Evolutionary conservation across 495 filamentous ascomycete species (phyloP), one percentile per base, ranked within the genome.

Genomic region (Xeromyces bisporus): DNA sequence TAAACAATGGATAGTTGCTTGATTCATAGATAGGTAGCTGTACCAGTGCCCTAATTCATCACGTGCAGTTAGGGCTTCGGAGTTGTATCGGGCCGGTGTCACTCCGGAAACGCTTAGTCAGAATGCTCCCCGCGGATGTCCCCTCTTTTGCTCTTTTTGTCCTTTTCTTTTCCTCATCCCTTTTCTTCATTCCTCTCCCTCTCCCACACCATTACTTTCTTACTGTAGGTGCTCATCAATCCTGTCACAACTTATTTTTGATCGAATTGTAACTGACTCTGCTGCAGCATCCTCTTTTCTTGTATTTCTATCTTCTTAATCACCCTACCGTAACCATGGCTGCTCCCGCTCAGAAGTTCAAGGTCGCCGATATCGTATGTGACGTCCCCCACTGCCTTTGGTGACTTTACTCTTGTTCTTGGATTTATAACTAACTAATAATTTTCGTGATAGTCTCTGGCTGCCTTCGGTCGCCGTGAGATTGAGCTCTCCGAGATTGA

Each of bases 401-500:
- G 24, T 17, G 11, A 5, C 35, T 14, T 23, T 23, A 7, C 12
- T 41, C 20, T 14, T 26, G 13, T 36, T 41, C 41, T 27, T 35
- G 29, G n/a, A n/a, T n/a, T n/a, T n/a, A n/a, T n/a, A n/a, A n/a
- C n/a, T n/a, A n/a, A n/a, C 40, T 53, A 28, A 59, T 39, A 17
- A 15, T 20, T 41, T 15, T 29, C 33, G 8, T 32, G 28, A 14
- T 49, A 73, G 60, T 82, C 78, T 52, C 75, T 96, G 53, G 87
- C 89, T 50, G 89, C 89, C 56, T 97, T 97, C 54, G 89, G 89
- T 59, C 89, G 89, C 66, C 86, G 87, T 55, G 89, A 97, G 73
- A 94, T 97, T 50, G 85, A 93, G 60, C 69, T 97, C 44, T 87
- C 89, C 37, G 87, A 97, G 72, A 86, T 93, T 69, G 89, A 92